These are phyloP conservation scores for Ashbya aceris DNA, from an alignment of 1,139 yeast genomes.

Conservation along the genomic window DNA sequence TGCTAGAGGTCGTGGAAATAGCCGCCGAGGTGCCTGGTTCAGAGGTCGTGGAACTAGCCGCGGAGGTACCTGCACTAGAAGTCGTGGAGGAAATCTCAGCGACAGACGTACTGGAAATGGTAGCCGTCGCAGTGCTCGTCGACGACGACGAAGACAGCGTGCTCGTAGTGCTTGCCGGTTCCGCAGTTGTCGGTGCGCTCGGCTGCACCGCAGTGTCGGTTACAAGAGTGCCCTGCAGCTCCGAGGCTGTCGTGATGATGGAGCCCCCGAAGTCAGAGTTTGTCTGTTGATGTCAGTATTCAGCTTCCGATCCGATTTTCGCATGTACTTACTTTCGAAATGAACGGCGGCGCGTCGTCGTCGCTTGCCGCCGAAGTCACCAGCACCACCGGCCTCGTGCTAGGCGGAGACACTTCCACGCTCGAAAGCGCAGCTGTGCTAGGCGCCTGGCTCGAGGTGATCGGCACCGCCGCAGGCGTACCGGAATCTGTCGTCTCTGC, in stretches of 20 bases:
- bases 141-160: no score
- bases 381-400: no score
- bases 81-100: no score
- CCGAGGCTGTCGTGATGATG: neutral
- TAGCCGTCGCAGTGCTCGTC: conserved; percentile 1
- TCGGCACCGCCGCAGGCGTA: neutral
- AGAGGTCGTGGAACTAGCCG: no score
- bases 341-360: neutral
- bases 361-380: neutral
- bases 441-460: neutral
- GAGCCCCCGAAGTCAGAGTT: conserved; percentile 1
- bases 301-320: no score
- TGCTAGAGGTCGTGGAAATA: no score
- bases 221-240: neutral
- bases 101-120: conserved; percentile 1
- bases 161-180: neutral
- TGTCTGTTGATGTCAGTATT: neutral
- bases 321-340: neutral
- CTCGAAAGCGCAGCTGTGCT: neutral
- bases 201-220: no score
- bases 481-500: neutral
- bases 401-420: no score
- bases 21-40: no score
- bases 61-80: no score
- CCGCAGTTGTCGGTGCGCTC: no score